Base-by-base conservation (phyloP, 495 filamentous ascomycete genomes). In the Hyphodiscus hymeniophilus region DNA sequence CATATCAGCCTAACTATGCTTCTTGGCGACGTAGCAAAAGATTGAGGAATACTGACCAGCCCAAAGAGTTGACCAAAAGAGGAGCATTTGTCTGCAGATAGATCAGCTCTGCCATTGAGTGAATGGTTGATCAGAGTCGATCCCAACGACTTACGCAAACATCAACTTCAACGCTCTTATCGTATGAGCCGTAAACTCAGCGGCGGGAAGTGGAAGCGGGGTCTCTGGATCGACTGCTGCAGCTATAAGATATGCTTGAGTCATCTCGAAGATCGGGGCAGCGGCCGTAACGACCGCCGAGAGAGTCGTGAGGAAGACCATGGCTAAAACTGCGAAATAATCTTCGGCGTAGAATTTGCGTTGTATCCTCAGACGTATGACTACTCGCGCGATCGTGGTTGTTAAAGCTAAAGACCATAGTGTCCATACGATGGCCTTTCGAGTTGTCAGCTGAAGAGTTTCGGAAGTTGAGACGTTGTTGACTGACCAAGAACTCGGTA, bases 41-140 rank as follows among this genome's bases (percentile, higher is more conserved):
- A n/a, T n/a, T 4, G 26, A 28, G 26, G 10, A 21, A 31, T 4
- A 43, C 47, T 28, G 30, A 54, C 51, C 51, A 30, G 51, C 34
- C 51, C 51, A 54, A 13, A 54, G 22, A 2, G 51, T 54, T 22
- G 45, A 49, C 51, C 51, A 54, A 33, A 54, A 54, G 10, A 54
- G 45, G 8, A 54, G 30, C 51, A 54, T 54, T 38, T 54, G 51
- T n/a, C 47, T 51, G 38, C 26, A 28, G 26, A 28, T 28, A 28
- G 10, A n/a, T n/a, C n/a, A n/a, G n/a, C n/a, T n/a, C n/a, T n/a
- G n/a, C 5, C 26, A 28, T 32, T 45, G 11, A 32, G n/a, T 31
- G 11, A 15, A 23, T 16, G n/a, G n/a, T n/a, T n/a, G n/a, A n/a
- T n/a, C n/a, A n/a, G n/a, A n/a, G n/a, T n/a, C n/a, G n/a, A n/a